Evolutionary conservation across 257 asterid species (phyloP).

Genomic region (Cordia subcordata): DNA sequence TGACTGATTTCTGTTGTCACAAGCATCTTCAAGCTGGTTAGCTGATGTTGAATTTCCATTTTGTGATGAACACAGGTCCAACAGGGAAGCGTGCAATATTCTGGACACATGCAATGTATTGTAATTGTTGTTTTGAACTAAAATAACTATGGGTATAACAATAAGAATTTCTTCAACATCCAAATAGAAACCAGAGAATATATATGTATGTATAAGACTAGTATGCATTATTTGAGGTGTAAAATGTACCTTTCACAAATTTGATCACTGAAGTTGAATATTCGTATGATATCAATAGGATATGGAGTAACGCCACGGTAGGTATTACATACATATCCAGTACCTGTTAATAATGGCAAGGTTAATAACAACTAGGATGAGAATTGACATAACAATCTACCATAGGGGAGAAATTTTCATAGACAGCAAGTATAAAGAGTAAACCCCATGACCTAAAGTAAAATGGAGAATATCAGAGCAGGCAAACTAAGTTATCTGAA

Average conservation of each 20-base stretch:
- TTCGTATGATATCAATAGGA: conserved; percentile 62
- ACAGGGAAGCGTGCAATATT: conserved; percentile 59
- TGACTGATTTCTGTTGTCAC: conserved; percentile 20
- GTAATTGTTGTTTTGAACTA: conserved; percentile 1
- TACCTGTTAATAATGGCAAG: conserved; percentile 42
- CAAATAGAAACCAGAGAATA: neutral
- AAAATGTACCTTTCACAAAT: conserved; percentile 65
- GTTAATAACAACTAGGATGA: neutral
- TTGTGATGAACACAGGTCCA: conserved; percentile 42
- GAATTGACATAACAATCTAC: neutral
- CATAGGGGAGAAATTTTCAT: neutral
- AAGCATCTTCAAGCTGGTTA: conserved; percentile 36
- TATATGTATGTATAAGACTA: neutral
- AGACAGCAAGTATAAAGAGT: neutral
- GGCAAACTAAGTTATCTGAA: neutral
- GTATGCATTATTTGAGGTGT: neutral
- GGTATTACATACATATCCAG: conserved; percentile 86
- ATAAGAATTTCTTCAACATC: neutral
- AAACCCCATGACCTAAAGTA: neutral
- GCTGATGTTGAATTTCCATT: conserved; percentile 27
- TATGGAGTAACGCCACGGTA: conserved; percentile 48
- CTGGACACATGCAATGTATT: conserved; percentile 31
- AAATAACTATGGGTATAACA: neutral
- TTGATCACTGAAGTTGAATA: conserved; percentile 80
- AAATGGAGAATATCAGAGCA: neutral